A percentile compares a stretch with the other conserved stretches of the same genome.
Evolutionary conservation across 495 filamentous ascomycete genomes (phyloP).

Genomic region (Penicillium angulare): DNA sequence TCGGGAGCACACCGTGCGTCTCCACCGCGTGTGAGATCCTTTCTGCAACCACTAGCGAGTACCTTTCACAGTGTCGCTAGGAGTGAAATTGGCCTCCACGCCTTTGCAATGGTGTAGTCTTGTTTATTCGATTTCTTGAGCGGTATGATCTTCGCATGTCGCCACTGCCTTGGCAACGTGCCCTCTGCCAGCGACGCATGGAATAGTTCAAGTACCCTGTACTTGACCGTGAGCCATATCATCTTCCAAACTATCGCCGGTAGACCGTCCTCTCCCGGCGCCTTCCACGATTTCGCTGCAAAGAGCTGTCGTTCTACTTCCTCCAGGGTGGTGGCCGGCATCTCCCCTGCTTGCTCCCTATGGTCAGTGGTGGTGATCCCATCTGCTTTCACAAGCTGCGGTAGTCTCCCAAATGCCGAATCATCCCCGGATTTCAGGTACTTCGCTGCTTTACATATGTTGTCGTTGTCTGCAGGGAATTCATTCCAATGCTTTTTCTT

Average conservation of each 20-base stretch:
- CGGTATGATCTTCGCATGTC: slow-evolving; percentile 19
- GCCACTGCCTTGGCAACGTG: slow-evolving; percentile 10
- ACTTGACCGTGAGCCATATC: slow-evolving; percentile 25
- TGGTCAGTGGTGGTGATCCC: slow-evolving; percentile 16
- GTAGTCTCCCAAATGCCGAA: slow-evolving; percentile 17
- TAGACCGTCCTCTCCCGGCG: slow-evolving; percentile 21
- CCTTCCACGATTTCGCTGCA: slow-evolving; percentile 21
- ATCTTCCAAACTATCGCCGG: slow-evolving; percentile 28
- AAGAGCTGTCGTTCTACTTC: slow-evolving; percentile 20
- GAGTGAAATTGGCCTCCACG: slow-evolving; percentile 29
- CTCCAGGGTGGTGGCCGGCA: slow-evolving; percentile 17
- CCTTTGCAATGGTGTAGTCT: slow-evolving; percentile 21
- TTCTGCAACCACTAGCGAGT: slow-evolving; percentile 28
- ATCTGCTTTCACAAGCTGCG: slow-evolving; percentile 13
- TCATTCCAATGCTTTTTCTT: slow-evolving; percentile 27
- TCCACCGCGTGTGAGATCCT: slow-evolving; percentile 25
- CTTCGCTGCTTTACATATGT: slow-evolving; percentile 26
- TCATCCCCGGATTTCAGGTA: slow-evolving; percentile 21
- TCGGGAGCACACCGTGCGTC: slow-evolving; percentile 10
- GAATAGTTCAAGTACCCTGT: slow-evolving; percentile 20
- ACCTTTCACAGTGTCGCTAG: slow-evolving; percentile 27
- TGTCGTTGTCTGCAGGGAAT: slow-evolving; percentile 23
- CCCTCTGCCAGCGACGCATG: slow-evolving; percentile 14
- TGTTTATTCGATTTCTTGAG: slow-evolving; percentile 23
- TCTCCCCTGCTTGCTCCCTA: slow-evolving; percentile 22